These are phyloP conservation scores for Sabuloglossum arenarium DNA, from an alignment of 495 filamentous ascomycete genomes.

Conservation along the genomic window DNA sequence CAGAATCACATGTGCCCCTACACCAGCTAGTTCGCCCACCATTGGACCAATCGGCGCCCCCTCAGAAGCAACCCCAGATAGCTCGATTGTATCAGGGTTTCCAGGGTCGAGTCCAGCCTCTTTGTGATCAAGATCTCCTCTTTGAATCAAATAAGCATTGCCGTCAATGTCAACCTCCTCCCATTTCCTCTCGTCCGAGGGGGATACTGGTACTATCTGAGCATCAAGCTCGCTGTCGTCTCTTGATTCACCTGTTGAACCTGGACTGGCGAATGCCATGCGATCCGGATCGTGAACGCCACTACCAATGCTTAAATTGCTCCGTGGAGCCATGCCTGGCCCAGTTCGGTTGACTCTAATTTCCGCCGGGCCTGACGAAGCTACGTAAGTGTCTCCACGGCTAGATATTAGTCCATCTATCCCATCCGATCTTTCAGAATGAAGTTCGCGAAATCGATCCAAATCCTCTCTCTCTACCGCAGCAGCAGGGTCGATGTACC, in stretches of 20 bases:
- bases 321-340: background rate
- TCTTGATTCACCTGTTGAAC: background rate
- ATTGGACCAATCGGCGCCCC: background rate
- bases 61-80: background rate
- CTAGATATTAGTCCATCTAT: background rate
- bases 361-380: background rate
- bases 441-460: background rate
- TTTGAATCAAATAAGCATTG: slow-evolving; percentile 1
- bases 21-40: background rate
- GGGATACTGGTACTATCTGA: slow-evolving; percentile 3
- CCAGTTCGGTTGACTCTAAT: background rate
- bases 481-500: background rate
- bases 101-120: background rate
- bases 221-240: background rate
- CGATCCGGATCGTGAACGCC: background rate
- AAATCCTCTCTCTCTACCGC: background rate
- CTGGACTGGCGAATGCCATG: background rate
- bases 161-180: slow-evolving; percentile 2
- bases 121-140: background rate
- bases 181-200: slow-evolving; percentile 1
- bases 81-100: background rate
- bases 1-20: background rate
- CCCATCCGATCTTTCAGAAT: background rate
- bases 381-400: background rate
- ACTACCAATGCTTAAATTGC: background rate